Evolutionary conservation across 441 rosid species (phyloP), one percentile per base, ranked within the genome.

Genomic region (Euphorbia celastroides): DNA sequence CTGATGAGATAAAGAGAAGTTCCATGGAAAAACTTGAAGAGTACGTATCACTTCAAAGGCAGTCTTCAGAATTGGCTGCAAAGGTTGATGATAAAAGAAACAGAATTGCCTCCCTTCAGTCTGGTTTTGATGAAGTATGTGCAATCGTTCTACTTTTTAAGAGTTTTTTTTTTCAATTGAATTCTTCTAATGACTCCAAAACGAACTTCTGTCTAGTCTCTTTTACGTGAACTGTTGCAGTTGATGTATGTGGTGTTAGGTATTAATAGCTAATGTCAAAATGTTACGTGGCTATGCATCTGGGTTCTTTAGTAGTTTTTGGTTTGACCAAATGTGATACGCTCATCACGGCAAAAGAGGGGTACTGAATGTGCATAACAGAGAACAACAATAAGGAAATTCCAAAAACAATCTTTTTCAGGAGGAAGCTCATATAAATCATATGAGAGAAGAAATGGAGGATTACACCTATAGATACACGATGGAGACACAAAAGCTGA

Each of bases 401-500:
- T 19, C 57, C 41, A n/a, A 7, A 20, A 17, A 28, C 5, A 59
- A 66, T 65, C 11, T 67, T 60, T 65, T 22, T 42, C 72, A 88
- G 95, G 56, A 76, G 66, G 96, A 91, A 70, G 82, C 75, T 55
- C 83, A 80, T 64, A 51, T 82, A 67, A 79, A 72, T 66, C 65
- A 69, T 36, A 34, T 75, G 69, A 77, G 81, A 82, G 83, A 79
- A 75, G 96, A 89, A 76, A 83, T 57, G 31, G 81, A 85, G 46
- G 90, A 86, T 12, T 63, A 73, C 34, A 68, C 70, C 59, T 31
- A 34, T 25, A 76, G 82, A 73, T 85, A 80, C 55, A 86, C 74
- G 32, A 62, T 78, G 63, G 92, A 91, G 80, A 89, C 81, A 48
- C 82, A 79, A 75, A 77, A 73, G 76, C 76, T 84, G 82, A 54